Conservation (phyloP, 2,329 filamentous ascomycete species). For the Epichloe coenophiala region DNA sequence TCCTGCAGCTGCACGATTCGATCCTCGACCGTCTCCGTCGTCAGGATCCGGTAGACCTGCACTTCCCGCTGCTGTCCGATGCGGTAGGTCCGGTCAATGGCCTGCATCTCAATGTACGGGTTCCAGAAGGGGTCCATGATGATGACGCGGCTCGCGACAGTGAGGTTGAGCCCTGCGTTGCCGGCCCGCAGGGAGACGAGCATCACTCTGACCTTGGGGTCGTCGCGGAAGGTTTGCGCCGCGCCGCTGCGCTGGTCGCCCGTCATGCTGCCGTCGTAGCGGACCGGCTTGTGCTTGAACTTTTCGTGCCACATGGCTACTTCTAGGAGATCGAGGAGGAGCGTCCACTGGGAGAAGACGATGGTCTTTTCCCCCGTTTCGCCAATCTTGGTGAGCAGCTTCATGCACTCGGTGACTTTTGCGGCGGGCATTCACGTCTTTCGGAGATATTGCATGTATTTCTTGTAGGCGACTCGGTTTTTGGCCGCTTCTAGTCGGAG, state of each 20-base stretch:
- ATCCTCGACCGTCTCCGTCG: slow-evolving; percentile 72
- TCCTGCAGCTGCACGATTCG: slow-evolving; percentile 70
- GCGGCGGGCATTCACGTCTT: slow-evolving; percentile 63
- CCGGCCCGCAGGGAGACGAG: slow-evolving; percentile 74
- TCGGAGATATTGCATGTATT: slow-evolving; percentile 55
- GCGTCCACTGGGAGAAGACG: slow-evolving; percentile 69
- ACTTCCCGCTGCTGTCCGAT: slow-evolving; percentile 69
- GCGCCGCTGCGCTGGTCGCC: slow-evolving; percentile 54
- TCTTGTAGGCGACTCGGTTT: slow-evolving; percentile 50
- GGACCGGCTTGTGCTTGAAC: slow-evolving; percentile 46
- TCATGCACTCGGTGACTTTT: slow-evolving; percentile 68
- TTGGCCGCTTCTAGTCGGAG: slow-evolving; percentile 54
- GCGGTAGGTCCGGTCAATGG: slow-evolving; percentile 77
- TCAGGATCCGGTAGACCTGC: slow-evolving; percentile 65
- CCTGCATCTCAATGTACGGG: slow-evolving; percentile 83
- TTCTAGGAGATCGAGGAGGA: slow-evolving; percentile 59
- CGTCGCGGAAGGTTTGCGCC: slow-evolving; percentile 50
- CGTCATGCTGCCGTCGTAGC: slow-evolving; percentile 73
- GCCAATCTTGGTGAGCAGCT: slow-evolving; percentile 54
- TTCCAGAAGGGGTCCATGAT: slow-evolving; percentile 94
- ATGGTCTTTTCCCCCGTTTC: slow-evolving; percentile 54
- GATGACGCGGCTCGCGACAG: slow-evolving; percentile 71
- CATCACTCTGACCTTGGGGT: slow-evolving; percentile 56
- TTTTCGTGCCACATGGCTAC: slow-evolving; percentile 54
- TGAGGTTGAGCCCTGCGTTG: slow-evolving; percentile 74